A percentile compares a stretch with the other conserved stretches of the same genome.
These are phyloP conservation scores for Verbena officinalis DNA, from an alignment of 257 asterid genomes.

Conservation along the genomic window DNA sequence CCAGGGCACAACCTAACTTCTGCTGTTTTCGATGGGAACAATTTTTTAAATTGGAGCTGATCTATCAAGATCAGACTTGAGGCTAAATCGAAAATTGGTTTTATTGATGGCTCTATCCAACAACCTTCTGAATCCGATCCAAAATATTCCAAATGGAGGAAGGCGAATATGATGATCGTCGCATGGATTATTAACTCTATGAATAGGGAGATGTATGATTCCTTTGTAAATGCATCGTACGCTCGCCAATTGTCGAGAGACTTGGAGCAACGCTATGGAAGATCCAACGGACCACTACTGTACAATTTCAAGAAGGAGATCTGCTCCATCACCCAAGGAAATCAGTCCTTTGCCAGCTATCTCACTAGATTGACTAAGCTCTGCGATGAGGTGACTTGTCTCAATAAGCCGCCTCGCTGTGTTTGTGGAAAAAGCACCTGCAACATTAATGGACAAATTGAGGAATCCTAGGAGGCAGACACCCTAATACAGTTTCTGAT, in stretches of 20 bases:
- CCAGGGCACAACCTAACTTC: too few relatives aligned
- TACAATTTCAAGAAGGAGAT: neutral
- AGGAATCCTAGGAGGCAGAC: neutral
- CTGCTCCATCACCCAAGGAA: neutral
- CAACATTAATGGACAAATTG: neutral
- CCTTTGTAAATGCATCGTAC: neutral
- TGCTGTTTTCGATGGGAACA: too few relatives aligned
- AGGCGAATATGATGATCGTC: neutral
- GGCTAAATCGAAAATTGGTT: neutral
- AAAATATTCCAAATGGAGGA: neutral
- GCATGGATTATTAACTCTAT: neutral
- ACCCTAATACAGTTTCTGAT: neutral
- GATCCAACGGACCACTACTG: neutral
- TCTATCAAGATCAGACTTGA: neutral
- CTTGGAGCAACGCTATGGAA: neutral
- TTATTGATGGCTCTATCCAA: neutral
- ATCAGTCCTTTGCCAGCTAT: neutral
- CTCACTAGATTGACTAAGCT: neutral
- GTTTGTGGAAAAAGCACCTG: neutral
- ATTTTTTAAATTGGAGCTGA: neutral
- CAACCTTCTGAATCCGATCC: neutral
- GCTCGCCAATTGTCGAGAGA: neutral
- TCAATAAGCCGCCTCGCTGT: neutral
- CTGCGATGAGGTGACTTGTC: neutral
- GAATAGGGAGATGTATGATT: neutral